Base-by-base conservation (phyloP, 768 basidiomycete species). In the Tricholoma furcatifolium region DNA sequence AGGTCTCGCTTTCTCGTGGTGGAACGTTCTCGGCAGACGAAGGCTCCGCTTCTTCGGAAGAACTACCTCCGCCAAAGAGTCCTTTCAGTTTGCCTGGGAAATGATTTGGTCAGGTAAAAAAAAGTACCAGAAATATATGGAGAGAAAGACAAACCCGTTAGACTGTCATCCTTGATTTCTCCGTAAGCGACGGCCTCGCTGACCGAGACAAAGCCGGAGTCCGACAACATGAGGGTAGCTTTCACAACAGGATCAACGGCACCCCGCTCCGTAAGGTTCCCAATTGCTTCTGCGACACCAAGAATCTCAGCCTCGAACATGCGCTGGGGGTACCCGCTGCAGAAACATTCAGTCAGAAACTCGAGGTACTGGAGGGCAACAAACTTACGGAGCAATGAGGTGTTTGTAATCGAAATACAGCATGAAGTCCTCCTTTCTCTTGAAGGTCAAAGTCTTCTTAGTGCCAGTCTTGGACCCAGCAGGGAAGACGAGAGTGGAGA, bases 401-500 rank as follows among this genome's bases (percentile, higher is more conserved):
- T 74, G 72, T 73, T 87, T 87, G 72, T 98, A 96, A 51, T 83
- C 80, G 54, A 98, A 75, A 62, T 80, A 81, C 53, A 99, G 74
- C 1, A 77, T 71, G 56, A 98, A 91, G 62, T 98, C 92, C 7
- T 88, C 85, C 60, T 84, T 87, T 51, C 91, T 82, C 69, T 88
- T 91, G 68, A 97, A 84, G 5, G 90, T 87, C 52, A 97, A 65
- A 1, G 87, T 89, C 76, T 97, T 96, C 73, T 87, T 93, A 21
- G 83, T 82, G 27, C 88, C 91, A 3, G 79, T 72, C 68, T 88
- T 91, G 0, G 91, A 83, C 2, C 88, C 87, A 3, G 79, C 70
- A 0, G 91, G 84, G 77, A 95, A 96, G 36, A 97, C 77, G 12
- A 79, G 69, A 1, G 87, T 87, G 31, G 82, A 81, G 60, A 95